A percentile compares a stretch with the other conserved stretches of the same genome.
Conservation (phyloP, 371 early-diverging fungal species). For the Saksenaea oblongispora region DNA sequence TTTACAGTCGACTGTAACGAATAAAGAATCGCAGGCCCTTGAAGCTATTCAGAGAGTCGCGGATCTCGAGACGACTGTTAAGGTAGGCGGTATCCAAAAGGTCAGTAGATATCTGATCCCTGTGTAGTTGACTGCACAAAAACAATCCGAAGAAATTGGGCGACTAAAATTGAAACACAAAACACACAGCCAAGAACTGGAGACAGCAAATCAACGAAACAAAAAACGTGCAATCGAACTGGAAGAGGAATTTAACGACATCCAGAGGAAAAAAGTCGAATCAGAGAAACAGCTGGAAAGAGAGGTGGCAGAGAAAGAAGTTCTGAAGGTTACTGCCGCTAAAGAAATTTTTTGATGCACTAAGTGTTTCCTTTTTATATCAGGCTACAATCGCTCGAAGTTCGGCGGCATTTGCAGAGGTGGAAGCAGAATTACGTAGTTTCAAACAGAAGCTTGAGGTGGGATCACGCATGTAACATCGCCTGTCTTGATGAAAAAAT, state of each 20-base stretch:
- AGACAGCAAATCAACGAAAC: constrained; percentile 29
- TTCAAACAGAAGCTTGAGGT: constrained; percentile 53
- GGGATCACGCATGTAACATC: background rate
- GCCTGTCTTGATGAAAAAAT: background rate
- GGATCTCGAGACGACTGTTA: constrained; percentile 45
- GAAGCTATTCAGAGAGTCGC: constrained; percentile 48
- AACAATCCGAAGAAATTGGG: constrained; percentile 52
- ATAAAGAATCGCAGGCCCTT: constrained; percentile 60
- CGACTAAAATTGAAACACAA: constrained; percentile 38
- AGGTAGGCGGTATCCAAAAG: constrained; percentile 15
- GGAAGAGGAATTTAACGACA: constrained; percentile 22
- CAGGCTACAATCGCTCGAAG: constrained; percentile 20
- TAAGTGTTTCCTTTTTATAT: background rate
- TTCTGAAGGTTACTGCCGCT: constrained; percentile 6
- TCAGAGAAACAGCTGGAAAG: constrained; percentile 30
- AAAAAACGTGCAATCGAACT: constrained; percentile 21
- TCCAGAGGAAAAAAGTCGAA: constrained; percentile 18
- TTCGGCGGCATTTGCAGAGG: constrained; percentile 45
- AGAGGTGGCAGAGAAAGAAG: constrained; percentile 15
- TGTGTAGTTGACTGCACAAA: constrained; percentile 26
- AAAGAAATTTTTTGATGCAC: background rate
- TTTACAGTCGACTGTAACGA: constrained; percentile 55
- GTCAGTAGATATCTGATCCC: background rate
- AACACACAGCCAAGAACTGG: constrained; percentile 42
- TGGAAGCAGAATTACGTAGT: constrained; percentile 47